A percentile compares a stretch with the other conserved stretches of the same genome.
Conservation (phyloP, 768 basidiomycete species). For the Auricularia auricula-judae region DNA sequence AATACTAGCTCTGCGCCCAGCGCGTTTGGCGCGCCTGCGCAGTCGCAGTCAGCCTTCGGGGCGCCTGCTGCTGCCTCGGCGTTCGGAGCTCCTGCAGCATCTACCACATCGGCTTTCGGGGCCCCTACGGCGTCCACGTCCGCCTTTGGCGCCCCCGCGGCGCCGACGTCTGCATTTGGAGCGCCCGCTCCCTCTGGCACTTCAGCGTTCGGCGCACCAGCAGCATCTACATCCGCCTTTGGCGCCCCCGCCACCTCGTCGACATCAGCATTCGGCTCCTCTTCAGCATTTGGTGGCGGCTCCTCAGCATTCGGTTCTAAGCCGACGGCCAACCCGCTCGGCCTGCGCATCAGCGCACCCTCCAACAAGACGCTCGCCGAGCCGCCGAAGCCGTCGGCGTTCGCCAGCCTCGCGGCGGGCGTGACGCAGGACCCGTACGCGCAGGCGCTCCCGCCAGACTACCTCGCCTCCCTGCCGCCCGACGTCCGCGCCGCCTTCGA, state of each 20-base stretch:
- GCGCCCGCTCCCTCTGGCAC: constrained; percentile 12
- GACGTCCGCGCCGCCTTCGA: constrained; percentile 42
- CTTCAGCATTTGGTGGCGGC: constrained; percentile 23
- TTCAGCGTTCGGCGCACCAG: constrained; percentile 14
- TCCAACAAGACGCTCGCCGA: not conserved
- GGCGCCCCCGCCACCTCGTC: constrained; percentile 12
- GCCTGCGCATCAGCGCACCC: constrained; percentile 21
- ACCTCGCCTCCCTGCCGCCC: constrained; percentile 42
- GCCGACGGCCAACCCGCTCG: constrained; percentile 6
- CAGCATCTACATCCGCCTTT: constrained; percentile 23
- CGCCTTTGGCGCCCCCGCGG: constrained; percentile 19
- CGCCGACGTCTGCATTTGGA: constrained; percentile 26
- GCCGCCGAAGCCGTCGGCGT: not conserved
- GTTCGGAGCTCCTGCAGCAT: not conserved
- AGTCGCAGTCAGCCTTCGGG: constrained; percentile 21
- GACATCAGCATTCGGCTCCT: constrained; percentile 11
- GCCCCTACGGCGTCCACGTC: not conserved
- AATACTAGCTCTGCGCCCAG: constrained; percentile 1
- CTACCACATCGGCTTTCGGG: not conserved
- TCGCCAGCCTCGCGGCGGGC: not conserved
- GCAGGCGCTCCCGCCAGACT: constrained; percentile 43
- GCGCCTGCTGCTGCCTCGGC: constrained; percentile 9
- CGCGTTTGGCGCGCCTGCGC: constrained; percentile 4
- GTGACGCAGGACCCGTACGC: constrained; percentile 38
- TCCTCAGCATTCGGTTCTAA: constrained; percentile 15